Percentiles rank a stretch among this genome's conserved stretches.
Evolutionary conservation across 305 asterid species (phyloP).

Genomic region (Fraxinus dipetala): DNA sequence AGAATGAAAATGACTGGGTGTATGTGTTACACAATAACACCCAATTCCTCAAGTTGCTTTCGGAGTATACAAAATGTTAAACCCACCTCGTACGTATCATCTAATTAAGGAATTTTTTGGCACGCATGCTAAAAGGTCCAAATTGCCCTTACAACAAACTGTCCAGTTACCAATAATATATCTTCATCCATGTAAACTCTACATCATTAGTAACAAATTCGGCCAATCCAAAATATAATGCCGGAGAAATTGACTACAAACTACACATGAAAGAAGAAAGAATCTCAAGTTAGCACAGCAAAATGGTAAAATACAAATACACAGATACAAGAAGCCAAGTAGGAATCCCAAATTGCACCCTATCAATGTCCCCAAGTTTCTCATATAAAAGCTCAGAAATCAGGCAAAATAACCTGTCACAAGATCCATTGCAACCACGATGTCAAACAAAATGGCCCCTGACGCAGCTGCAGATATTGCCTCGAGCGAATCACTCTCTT

Average conservation of each 20-base stretch:
- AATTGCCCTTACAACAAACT: neutral
- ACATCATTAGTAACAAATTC: neutral
- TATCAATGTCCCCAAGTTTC: slow-evolving; percentile 17
- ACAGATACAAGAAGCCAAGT: slow-evolving; percentile 17
- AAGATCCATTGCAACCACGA: slow-evolving; percentile 17
- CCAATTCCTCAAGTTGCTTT: slow-evolving; percentile 12
- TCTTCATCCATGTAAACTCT: neutral
- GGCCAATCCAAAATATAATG: neutral
- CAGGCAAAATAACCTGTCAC: slow-evolving; percentile 11
- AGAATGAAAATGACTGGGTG: slow-evolving; percentile 22
- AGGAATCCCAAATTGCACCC: slow-evolving; percentile 8
- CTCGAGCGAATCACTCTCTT: slow-evolving; percentile 58
- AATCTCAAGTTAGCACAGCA: slow-evolving; percentile 16
- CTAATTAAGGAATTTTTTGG: neutral
- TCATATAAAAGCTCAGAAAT: slow-evolving; percentile 26
- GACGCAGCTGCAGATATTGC: slow-evolving; percentile 37
- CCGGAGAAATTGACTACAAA: neutral
- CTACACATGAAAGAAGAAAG: neutral
- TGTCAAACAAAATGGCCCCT: slow-evolving; percentile 35
- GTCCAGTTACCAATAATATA: neutral
- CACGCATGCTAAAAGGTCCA: neutral
- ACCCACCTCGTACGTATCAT: slow-evolving; percentile 37
- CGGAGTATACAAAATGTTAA: slow-evolving; percentile 28
- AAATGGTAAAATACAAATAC: slow-evolving; percentile 17
- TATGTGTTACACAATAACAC: neutral